Percentiles rank a stretch among this genome's conserved stretches.
Evolutionary conservation across 768 basidiomycete species (phyloP).

Genomic region (Boletus bicolor): DNA sequence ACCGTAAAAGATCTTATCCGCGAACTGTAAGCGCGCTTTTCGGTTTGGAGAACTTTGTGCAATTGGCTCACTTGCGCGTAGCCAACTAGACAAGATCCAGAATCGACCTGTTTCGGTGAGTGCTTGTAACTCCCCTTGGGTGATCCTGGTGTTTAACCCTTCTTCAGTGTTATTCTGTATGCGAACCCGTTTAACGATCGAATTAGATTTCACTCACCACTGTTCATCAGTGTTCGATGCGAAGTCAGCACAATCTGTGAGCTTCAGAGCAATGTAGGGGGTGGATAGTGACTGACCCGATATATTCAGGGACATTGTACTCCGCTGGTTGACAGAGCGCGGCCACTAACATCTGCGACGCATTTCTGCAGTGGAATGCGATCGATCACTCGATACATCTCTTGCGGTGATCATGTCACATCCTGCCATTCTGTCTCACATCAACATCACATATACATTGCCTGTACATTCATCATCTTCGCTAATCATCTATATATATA

Average conservation of each 20-base stretch:
- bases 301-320: slow-evolving; percentile 66
- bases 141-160: background rate
- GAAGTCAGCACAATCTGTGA: slow-evolving; percentile 89
- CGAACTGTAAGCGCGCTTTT: slow-evolving; percentile 50
- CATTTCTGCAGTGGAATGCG: background rate
- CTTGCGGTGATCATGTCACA: background rate
- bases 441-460: background rate
- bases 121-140: slow-evolving; percentile 9
- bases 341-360: slow-evolving; percentile 49
- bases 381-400: background rate
- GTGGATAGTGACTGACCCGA: background rate
- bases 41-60: too few relatives aligned
- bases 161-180: slow-evolving; percentile 73
- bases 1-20: slow-evolving; percentile 81
- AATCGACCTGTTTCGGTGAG: slow-evolving; percentile 84
- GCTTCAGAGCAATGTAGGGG: slow-evolving; percentile 21
- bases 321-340: slow-evolving; percentile 81
- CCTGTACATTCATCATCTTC: background rate
- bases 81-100: slow-evolving; percentile 71
- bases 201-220: background rate
- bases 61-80: slow-evolving; percentile 28
- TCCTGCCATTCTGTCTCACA: background rate
- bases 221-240: slow-evolving; percentile 81
- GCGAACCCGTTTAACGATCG: slow-evolving; percentile 17
- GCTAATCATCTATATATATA: background rate